Percentiles rank a stretch among this genome's conserved stretches.
Evolutionary conservation across 192 early-diverging fungal species (phyloP).

Genomic region (Umbelopsis vinacea): DNA sequence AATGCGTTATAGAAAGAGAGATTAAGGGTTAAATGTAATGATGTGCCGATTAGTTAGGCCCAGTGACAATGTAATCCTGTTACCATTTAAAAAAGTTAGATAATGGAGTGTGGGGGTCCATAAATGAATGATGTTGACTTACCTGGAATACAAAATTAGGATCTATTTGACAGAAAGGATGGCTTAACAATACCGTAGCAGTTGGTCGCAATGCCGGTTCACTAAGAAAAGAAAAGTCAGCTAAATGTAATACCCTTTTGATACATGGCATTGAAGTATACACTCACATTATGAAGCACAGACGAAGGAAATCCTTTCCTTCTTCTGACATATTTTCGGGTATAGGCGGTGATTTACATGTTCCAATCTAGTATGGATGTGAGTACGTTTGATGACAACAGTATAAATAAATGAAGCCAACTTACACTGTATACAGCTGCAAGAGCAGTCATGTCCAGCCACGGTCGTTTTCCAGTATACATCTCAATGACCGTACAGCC

Average conservation of each 20-base stretch:
- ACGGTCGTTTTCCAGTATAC: slow-evolving; percentile 87
- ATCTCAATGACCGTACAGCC: slow-evolving; percentile 94
- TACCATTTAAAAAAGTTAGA: background rate
- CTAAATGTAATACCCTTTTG: background rate
- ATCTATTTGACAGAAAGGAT: slow-evolving; percentile 72
- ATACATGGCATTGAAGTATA: background rate
- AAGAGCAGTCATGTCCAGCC: slow-evolving; percentile 59
- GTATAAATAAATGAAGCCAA: background rate
- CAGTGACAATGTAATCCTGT: background rate
- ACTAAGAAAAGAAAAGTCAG: slow-evolving; percentile 38
- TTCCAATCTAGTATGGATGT: slow-evolving; percentile 65
- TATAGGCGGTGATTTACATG: slow-evolving; percentile 80
- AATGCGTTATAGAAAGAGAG: background rate
- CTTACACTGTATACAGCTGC: slow-evolving; percentile 62
- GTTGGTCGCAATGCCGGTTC: slow-evolving; percentile 81
- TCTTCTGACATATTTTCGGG: slow-evolving; percentile 71
- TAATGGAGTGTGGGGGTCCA: background rate
- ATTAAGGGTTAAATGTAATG: background rate
- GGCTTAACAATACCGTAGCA: slow-evolving; percentile 69
- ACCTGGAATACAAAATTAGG: slow-evolving; percentile 57
- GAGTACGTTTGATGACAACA: background rate
- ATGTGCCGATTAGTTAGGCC: background rate
- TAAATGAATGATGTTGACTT: background rate
- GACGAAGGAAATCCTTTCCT: slow-evolving; percentile 72
- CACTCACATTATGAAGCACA: slow-evolving; percentile 77